Evolutionary conservation across 768 basidiomycete species (phyloP).

Genomic region (Russula virescens): DNA sequence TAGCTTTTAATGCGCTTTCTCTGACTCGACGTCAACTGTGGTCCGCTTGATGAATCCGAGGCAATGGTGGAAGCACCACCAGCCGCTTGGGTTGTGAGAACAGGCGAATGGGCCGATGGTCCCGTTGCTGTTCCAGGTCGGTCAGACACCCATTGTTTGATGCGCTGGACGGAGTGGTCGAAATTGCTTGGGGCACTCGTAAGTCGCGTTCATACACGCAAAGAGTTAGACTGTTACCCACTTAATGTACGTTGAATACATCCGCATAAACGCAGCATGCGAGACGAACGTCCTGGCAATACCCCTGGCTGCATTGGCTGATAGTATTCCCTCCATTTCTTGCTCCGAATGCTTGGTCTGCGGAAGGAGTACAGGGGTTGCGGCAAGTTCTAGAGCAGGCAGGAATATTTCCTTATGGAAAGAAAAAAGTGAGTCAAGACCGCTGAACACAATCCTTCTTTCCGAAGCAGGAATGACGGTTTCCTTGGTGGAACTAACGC

Average conservation of each 20-base stretch:
- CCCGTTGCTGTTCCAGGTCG: slow-evolving; percentile 37
- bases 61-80: slow-evolving; percentile 36
- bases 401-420: slow-evolving; percentile 94
- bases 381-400: slow-evolving; percentile 79
- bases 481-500: slow-evolving; percentile 70
- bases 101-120: slow-evolving; percentile 41
- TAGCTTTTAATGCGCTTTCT: slow-evolving; percentile 84
- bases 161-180: slow-evolving; percentile 83
- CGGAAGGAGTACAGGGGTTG: slow-evolving; percentile 57
- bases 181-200: slow-evolving; percentile 60
- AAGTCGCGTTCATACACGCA: slow-evolving; percentile 16
- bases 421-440: slow-evolving; percentile 81
- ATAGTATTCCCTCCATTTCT: slow-evolving; percentile 69
- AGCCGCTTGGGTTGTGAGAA: slow-evolving; percentile 45
- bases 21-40: slow-evolving; percentile 69
- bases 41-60: slow-evolving; percentile 39
- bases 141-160: slow-evolving; percentile 79
- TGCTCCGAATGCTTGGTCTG: slow-evolving; percentile 40
- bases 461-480: slow-evolving; percentile 81
- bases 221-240: slow-evolving; percentile 36
- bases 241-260: slow-evolving; percentile 99
- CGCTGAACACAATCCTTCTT: slow-evolving; percentile 86
- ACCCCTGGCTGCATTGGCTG: slow-evolving; percentile 65
- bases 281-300: slow-evolving; percentile 88
- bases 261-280: slow-evolving; percentile 96